Evolutionary conservation across 805 yeast genomes (phyloP), one percentile per base, ranked within the genome.

Genomic region (Yamadazyma olivae): DNA sequence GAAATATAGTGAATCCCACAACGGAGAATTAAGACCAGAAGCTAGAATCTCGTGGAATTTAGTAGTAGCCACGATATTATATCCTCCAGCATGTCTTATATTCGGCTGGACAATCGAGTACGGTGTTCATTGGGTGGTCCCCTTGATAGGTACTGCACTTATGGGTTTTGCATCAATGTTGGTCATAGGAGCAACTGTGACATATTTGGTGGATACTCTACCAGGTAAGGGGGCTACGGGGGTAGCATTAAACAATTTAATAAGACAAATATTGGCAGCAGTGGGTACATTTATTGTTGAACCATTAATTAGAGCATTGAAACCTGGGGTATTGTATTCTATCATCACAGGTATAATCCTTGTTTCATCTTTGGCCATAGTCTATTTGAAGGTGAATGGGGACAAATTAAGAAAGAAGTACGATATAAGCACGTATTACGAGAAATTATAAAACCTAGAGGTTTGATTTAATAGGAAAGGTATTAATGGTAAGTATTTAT

Each of bases 221-320:
- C 95, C 96, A 0, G 95, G 95, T 0, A 72, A 81, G 49, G 95
- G 95, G 27, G 90, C 95, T 10, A 83, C 95, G 0, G 95, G 95
- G 1, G 85, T 87, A 32, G 95, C 95, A 0, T 56, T 88, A 33
- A 87, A 84, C 50, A 88, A 87, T 52, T 70, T 87, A 38, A 67
- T 82, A 14, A 70, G 96, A 48, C 83, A 79, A 69, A 61, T 77
- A 2, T 61, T 83, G 40, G 95, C 95, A 1, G 86, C 95, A 0
- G 67, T 71, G 2, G 90, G 87, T 8, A 78, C 89, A 1, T 88
- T 87, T 54, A 68, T 81, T 6, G 76, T 84, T 1, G 88, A 81
- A 27, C 95, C 95, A 0, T 64, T 84, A 50, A 61, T 81, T 13
- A 49, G 53, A 3, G 88, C 85, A 0, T 65, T 87, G 52, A 87